A percentile compares a stretch with the other conserved stretches of the same genome.
These are phyloP conservation scores for Casuarina glauca DNA, from an alignment of 306 rosid genomes.

Conservation along the genomic window DNA sequence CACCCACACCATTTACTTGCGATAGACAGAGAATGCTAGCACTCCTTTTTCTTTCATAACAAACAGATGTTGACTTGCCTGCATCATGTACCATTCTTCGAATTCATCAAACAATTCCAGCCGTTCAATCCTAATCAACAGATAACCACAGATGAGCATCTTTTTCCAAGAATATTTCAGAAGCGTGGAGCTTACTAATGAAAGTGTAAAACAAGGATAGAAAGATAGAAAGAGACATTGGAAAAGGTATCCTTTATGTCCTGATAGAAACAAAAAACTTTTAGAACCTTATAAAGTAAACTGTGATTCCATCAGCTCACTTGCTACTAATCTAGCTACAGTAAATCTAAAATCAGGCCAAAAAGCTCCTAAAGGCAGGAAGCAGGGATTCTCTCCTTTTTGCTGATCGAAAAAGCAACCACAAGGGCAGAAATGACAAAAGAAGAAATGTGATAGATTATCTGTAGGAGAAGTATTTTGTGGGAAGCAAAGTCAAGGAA, in stretches of 20 bases:
- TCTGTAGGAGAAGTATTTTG: not conserved
- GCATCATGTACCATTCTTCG: slow-evolving; percentile 99
- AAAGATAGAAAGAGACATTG: slow-evolving; percentile 16
- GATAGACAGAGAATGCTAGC: slow-evolving; percentile 16
- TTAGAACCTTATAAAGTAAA: slow-evolving; percentile 28
- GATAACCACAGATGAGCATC: slow-evolving; percentile 35
- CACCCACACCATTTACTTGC: slow-evolving; percentile 16
- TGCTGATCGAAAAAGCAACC: not conserved
- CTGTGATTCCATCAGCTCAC: slow-evolving; percentile 30
- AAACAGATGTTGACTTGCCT: slow-evolving; percentile 51
- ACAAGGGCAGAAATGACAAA: not conserved
- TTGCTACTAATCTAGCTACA: not conserved
- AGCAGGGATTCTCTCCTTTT: slow-evolving; percentile 13
- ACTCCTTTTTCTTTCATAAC: slow-evolving; percentile 23
- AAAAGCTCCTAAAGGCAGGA: slow-evolving; percentile 9
- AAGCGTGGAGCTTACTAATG: slow-evolving; percentile 28
- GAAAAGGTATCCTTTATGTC: slow-evolving; percentile 14
- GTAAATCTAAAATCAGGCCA: slow-evolving; percentile 12
- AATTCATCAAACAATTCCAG: slow-evolving; percentile 93
- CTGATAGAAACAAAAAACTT: slow-evolving; percentile 20
- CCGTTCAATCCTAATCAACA: slow-evolving; percentile 77
- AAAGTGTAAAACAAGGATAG: slow-evolving; percentile 24
- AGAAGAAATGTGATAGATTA: not conserved
- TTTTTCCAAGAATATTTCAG: slow-evolving; percentile 27
- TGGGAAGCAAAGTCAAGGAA: not conserved